These are phyloP conservation scores for Starmerella stigmatis DNA, from an alignment of 805 yeast genomes.

Conservation along the genomic window DNA sequence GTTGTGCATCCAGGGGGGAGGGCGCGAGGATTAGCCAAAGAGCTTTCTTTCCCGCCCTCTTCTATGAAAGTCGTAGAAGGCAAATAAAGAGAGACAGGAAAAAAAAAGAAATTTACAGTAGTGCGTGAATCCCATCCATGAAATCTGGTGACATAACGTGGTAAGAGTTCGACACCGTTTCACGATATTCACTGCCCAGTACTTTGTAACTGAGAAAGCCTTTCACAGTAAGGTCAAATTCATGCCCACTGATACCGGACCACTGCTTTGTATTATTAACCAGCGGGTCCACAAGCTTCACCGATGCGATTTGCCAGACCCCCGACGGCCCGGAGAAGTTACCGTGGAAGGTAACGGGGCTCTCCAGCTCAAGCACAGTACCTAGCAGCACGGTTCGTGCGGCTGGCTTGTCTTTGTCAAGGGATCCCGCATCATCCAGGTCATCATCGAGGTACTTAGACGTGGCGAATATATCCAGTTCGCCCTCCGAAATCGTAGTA, in stretches of 20 bases:
- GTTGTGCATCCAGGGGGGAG: too few species aligned
- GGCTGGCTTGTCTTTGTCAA: slow-evolving; percentile 5
- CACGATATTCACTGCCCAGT: slow-evolving; percentile 32
- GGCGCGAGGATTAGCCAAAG: too few species aligned
- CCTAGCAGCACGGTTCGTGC: slow-evolving; percentile 70
- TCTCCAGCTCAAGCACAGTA: slow-evolving; percentile 51
- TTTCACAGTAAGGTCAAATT: slow-evolving; percentile 74
- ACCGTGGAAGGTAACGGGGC: slow-evolving; percentile 65
- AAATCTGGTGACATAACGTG: slow-evolving; percentile 14
- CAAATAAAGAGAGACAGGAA: too few species aligned
- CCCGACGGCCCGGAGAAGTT: slow-evolving; percentile 40
- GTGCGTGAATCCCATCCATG: not conserved
- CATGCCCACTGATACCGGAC: slow-evolving; percentile 62
- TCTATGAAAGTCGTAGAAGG: too few species aligned
- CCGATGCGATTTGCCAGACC: slow-evolving; percentile 48
- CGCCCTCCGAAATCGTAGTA: slow-evolving; percentile 51
- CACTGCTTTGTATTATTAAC: slow-evolving; percentile 38
- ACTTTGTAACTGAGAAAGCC: slow-evolving; percentile 73
- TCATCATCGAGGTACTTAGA: slow-evolving; percentile 24
- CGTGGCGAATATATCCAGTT: slow-evolving; percentile 67
- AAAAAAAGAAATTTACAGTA: not conserved
- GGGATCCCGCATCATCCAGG: not conserved
- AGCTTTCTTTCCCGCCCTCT: too few species aligned
- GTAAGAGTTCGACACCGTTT: slow-evolving; percentile 22
- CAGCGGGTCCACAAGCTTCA: slow-evolving; percentile 69